Evolutionary conservation across 2,329 filamentous ascomycete species (phyloP).

Genomic region (Cordyceps cicadae): DNA sequence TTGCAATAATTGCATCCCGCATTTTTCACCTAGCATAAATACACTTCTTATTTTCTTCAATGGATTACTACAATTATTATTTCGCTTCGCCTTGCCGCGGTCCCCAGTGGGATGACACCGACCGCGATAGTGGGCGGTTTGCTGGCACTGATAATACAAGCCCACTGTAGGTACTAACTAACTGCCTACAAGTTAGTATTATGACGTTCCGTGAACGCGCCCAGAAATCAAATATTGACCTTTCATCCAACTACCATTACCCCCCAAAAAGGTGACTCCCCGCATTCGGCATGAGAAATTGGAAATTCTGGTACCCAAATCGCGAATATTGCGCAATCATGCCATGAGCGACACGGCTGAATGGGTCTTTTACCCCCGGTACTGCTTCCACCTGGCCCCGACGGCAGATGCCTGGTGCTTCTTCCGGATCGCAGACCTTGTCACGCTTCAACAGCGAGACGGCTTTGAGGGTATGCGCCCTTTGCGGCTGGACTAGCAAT

Average conservation of each 20-base stretch:
- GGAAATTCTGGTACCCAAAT: neutral
- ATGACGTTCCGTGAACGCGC: neutral
- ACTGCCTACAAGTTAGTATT: too few species aligned
- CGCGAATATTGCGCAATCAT: constrained; percentile 24
- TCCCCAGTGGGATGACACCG: too few species aligned
- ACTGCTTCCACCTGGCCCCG: constrained; percentile 55
- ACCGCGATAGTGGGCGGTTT: too few species aligned
- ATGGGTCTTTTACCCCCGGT: constrained; percentile 46
- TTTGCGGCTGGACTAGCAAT: neutral
- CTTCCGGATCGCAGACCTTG: constrained; percentile 43
- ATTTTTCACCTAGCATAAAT: too few species aligned
- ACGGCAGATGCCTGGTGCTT: constrained; percentile 54
- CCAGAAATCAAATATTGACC: neutral
- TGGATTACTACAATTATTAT: too few species aligned
- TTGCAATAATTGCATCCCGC: too few species aligned
- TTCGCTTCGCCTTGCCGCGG: too few species aligned
- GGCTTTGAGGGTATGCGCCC: constrained; percentile 43
- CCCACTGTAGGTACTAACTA: too few species aligned
- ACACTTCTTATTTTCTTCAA: too few species aligned
- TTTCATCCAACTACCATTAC: neutral
- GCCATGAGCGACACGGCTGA: constrained; percentile 40
- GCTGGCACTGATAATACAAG: too few species aligned
- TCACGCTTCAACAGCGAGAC: constrained; percentile 35
- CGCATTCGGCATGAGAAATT: neutral
- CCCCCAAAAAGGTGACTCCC: neutral